Evolutionary conservation across 2,329 filamentous ascomycete genomes (phyloP).

Genomic region (Geoglossum cookeanum): DNA sequence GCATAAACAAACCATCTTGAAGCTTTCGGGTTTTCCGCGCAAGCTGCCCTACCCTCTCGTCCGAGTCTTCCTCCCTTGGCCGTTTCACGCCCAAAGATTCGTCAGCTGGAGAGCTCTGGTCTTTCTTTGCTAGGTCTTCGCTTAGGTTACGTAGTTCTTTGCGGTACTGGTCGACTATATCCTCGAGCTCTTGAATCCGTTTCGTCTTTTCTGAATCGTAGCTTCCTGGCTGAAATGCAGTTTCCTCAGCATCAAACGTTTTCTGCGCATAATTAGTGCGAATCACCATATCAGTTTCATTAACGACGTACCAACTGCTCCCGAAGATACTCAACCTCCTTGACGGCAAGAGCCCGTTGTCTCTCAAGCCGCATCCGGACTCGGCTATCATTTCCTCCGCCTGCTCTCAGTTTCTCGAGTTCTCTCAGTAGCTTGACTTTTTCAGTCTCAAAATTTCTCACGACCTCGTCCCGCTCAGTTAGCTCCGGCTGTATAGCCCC

Average conservation of each 20-base stretch:
- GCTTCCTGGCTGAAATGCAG: conserved; percentile 62
- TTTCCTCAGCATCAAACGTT: conserved; percentile 63
- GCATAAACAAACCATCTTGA: conserved; percentile 36
- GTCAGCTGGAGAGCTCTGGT: conserved; percentile 23
- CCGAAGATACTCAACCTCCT: conserved; percentile 85
- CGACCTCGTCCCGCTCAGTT: conserved; percentile 53
- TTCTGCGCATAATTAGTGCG: neutral
- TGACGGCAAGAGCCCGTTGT: conserved; percentile 66
- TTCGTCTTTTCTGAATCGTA: conserved; percentile 57
- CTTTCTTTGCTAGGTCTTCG: conserved; percentile 48
- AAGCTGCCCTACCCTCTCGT: conserved; percentile 49
- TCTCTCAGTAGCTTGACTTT: conserved; percentile 45
- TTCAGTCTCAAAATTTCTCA: conserved; percentile 53
- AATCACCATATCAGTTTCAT: neutral
- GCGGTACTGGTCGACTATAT: conserved; percentile 74
- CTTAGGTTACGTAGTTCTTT: conserved; percentile 58
- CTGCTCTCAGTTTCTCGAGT: conserved; percentile 46
- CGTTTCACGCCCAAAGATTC: conserved; percentile 37
- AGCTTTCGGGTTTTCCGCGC: conserved; percentile 74
- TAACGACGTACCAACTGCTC: conserved; percentile 39
- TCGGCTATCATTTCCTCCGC: conserved; percentile 40
- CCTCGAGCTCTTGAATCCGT: conserved; percentile 64
- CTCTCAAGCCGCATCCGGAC: conserved; percentile 60
- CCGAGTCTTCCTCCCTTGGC: conserved; percentile 35
- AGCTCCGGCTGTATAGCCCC: conserved; percentile 65